phyloP scores from a whole-genome alignment of 768 basidiomycete genomes.

The Boletus reticuloceps region DNA sequence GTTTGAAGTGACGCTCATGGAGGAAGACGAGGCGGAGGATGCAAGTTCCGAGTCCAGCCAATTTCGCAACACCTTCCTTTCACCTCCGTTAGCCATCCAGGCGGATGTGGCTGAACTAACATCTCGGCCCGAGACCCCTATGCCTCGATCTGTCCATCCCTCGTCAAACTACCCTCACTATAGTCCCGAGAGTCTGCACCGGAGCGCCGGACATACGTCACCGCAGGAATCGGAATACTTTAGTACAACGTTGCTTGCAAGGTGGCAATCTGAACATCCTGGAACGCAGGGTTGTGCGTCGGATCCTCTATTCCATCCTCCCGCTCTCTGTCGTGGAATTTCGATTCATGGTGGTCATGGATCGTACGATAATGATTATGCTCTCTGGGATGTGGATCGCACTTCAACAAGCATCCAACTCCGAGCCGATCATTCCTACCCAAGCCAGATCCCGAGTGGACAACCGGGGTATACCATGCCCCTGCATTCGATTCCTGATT shows the following conservation, averaged over 20 bases:
- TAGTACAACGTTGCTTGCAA: background rate
- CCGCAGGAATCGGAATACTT: background rate
- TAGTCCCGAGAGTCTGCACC: background rate
- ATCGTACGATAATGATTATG: background rate
- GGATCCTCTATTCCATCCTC: background rate
- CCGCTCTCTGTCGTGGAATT: background rate
- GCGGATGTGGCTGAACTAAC: background rate
- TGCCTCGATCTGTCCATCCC: background rate
- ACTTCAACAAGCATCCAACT: background rate
- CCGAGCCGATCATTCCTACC: background rate
- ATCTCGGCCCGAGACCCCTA: background rate
- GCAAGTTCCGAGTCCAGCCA: slow-evolving; percentile 12
- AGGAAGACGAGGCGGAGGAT: slow-evolving; percentile 21
- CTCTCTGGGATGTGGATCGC: background rate
- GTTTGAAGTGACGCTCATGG: slow-evolving; percentile 14
- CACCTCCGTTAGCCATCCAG: slow-evolving; percentile 9
- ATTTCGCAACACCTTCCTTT: slow-evolving; percentile 5
- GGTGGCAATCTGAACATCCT: background rate
- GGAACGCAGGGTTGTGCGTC: background rate
- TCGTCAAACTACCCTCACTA: background rate
- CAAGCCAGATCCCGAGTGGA: background rate
- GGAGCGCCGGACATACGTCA: background rate
- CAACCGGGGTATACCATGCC: background rate
- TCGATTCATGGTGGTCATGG: background rate
- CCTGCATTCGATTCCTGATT: background rate